Base-by-base conservation (phyloP, 208 protist species). In the Phytomonas sp. region DNA sequence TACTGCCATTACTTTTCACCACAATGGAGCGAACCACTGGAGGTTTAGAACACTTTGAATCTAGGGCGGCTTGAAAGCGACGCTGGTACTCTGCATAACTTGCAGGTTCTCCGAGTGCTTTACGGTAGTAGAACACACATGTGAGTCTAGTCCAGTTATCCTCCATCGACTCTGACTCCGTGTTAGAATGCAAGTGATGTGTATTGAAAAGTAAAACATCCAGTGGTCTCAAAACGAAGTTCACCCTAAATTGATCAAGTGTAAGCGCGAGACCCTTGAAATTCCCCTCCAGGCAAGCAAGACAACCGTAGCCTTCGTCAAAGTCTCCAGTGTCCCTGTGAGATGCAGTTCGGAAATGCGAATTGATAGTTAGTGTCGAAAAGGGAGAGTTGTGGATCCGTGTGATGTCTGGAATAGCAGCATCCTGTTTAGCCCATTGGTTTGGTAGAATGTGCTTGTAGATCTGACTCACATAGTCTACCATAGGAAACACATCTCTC, bases 121-220 rank as follows among this genome's bases (percentile, higher is more conserved):
- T 73, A 67, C 92, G 84, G 73, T 95, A 97, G 77, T 97, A 97
- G 67, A 96, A 95, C 4, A 97, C 92, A 72, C 92, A 96, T 2
- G 88, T 91, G 9, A 97, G 77, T 29, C 92, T 66, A 61, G 66
- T 71, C 89, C 92, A 97, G 26, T 76, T 64, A 26, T 68, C 70
- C 60, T 84, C 65, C 63, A 73, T 60, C 33, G 62, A n/a, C 70
- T 97, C 89, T 29, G 85, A 68, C 72, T 97, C 89, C 28, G 90
- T 97, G 75, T 97, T 97, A 17, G 87, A 93, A 81, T 97, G 92
- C 59, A 89, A 94, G 76, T 90, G 82, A 79, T 97, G 92, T n/a
- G 92, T 92, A 63, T 97, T 84, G 70, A 97, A 97, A 59, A 97
- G 69, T 28, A 97, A 71, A 13, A 97, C 79, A 70, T 97, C 92